A percentile compares a stretch with the other conserved stretches of the same genome.
Evolutionary conservation across 2,329 filamentous ascomycete genomes (phyloP).

Genomic region (Pseudogymnoascus sp.): DNA sequence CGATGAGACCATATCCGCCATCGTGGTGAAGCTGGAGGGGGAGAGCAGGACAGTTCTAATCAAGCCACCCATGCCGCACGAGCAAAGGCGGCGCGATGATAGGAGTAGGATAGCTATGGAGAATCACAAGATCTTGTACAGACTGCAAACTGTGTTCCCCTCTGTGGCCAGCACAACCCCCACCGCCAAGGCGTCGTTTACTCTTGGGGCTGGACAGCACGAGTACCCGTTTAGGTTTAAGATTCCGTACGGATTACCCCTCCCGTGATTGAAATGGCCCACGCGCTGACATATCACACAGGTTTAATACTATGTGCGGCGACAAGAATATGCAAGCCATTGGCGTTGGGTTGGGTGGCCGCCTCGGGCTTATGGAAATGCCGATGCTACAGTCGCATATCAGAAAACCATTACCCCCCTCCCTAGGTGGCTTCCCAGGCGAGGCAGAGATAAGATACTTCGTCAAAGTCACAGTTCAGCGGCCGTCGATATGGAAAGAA

Average conservation of each 20-base stretch:
- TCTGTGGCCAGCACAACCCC: conserved; percentile 26
- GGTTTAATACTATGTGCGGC: conserved; percentile 60
- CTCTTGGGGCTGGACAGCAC: conserved; percentile 61
- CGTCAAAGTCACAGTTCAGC: conserved; percentile 86
- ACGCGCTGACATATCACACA: background rate
- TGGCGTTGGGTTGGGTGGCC: conserved; percentile 46
- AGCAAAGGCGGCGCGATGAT: conserved; percentile 15
- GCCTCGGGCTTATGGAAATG: conserved; percentile 55
- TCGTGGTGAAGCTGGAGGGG: conserved; percentile 77
- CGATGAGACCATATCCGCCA: conserved; percentile 61
- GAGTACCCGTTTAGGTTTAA: conserved; percentile 74
- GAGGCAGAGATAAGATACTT: conserved; percentile 91
- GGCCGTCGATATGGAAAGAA: conserved; percentile 83
- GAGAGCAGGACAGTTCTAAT: conserved; percentile 57
- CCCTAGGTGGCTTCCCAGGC: conserved; percentile 75
- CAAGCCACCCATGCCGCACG: conserved; percentile 15
- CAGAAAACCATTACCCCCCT: conserved; percentile 80
- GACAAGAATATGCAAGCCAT: conserved; percentile 43
- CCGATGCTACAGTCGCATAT: conserved; percentile 60
- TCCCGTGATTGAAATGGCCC: conserved; percentile 13
- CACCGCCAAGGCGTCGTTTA: conserved; percentile 36
- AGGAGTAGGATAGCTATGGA: conserved; percentile 38
- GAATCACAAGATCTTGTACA: conserved; percentile 68
- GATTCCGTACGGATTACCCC: conserved; percentile 37
- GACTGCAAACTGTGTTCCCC: conserved; percentile 64